phyloP scores from a whole-genome alignment of 208 protist genomes.

The Crithidia acanthocephali region DNA sequence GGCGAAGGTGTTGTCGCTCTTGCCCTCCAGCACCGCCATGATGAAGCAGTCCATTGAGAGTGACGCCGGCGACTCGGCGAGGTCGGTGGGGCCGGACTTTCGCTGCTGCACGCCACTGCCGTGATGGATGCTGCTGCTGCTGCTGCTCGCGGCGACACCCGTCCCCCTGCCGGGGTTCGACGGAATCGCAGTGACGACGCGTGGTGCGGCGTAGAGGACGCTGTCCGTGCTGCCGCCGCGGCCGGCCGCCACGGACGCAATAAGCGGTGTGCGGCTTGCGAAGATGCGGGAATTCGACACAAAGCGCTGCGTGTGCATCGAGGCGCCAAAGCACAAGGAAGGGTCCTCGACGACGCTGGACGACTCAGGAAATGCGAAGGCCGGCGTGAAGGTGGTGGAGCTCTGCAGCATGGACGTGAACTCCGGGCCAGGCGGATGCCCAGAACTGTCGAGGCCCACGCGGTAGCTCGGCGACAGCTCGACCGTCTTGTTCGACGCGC shows the following conservation, averaged over 20 bases:
- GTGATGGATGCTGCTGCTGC: neutral
- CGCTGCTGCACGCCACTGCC: neutral
- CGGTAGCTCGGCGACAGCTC: neutral
- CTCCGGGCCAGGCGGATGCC: neutral
- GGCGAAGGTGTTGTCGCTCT: neutral
- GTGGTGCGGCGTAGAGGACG: neutral
- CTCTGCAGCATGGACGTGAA: constrained; percentile 13
- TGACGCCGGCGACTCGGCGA: neutral
- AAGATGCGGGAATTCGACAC: constrained; percentile 12
- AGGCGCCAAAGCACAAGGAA: constrained; percentile 7
- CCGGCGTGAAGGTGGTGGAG: neutral
- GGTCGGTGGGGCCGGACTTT: neutral
- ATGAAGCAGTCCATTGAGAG: neutral
- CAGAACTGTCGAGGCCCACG: neutral
- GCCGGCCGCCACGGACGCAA: neutral
- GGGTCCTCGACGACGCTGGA: constrained; percentile 3
- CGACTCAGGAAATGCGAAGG: constrained; percentile 5
- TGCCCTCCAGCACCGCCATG: neutral
- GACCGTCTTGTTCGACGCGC: neutral
- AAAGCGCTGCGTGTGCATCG: constrained; percentile 19
- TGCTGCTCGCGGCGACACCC: neutral
- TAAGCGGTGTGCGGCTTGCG: constrained; percentile 4
- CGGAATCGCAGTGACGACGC: neutral
- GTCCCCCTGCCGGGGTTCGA: neutral
- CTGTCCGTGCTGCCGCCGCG: constrained; percentile 15